Conservation (phyloP, 2,329 filamentous ascomycete genomes). For the Rhinocladiella similis region DNA sequence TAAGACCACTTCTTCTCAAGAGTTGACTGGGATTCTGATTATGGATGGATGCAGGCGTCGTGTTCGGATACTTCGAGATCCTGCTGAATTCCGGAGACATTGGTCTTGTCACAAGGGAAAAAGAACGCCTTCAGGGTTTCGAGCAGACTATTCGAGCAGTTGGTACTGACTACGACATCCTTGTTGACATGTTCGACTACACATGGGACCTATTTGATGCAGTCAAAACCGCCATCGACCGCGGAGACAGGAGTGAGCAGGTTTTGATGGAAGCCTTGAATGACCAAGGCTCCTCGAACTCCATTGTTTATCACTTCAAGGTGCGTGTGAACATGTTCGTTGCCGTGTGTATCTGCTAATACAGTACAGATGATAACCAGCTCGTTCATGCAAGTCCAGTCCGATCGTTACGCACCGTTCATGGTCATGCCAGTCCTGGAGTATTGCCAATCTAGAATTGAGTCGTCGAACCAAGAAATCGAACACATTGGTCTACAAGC, state of each 20-base stretch:
- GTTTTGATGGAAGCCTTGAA: conserved; percentile 73
- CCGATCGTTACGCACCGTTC: conserved; percentile 70
- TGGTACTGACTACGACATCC: conserved; percentile 68
- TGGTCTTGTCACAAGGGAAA: conserved; percentile 67
- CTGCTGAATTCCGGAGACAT: conserved; percentile 68
- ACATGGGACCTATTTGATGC: conserved; percentile 68
- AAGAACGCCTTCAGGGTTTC: conserved; percentile 69
- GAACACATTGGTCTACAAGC: conserved; percentile 84
- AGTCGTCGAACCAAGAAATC: conserved; percentile 78
- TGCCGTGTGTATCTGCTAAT: conserved; percentile 16
- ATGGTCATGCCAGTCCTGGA: conserved; percentile 64
- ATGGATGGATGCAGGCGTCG: conserved; percentile 65
- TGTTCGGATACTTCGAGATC: conserved; percentile 89
- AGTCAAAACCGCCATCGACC: conserved; percentile 58
- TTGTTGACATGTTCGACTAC: conserved; percentile 81
- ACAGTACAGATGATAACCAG: conserved; percentile 71
- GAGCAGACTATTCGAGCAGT: conserved; percentile 68
- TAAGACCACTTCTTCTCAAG: conserved; percentile 50
- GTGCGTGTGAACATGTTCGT: conserved; percentile 41
- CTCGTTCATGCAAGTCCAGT: conserved; percentile 77
- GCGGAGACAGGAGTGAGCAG: conserved; percentile 56
- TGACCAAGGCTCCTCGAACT: conserved; percentile 63
- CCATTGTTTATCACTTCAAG: conserved; percentile 81
- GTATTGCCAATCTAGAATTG: conserved; percentile 70
- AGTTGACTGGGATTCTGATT: conserved; percentile 13